Base-by-base conservation (phyloP, 371 early-diverging fungal species). In the Saksenaea oblongispora region DNA sequence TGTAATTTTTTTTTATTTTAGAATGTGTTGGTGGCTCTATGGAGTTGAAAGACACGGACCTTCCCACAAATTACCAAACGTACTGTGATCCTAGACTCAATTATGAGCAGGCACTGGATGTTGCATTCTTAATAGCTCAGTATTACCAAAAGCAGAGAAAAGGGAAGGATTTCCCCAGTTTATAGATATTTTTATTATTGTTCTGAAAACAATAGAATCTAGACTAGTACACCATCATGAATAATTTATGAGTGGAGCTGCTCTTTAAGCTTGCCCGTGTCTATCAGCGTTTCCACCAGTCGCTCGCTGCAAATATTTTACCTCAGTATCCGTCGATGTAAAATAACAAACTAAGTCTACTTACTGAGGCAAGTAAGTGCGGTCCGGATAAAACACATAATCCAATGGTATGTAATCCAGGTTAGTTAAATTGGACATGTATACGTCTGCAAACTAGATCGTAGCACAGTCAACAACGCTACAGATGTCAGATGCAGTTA, bases 1-100 rank as follows among this genome's bases (percentile, higher is more conserved):
- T 3, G 13, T 15, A 17, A 4, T 31, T 10, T 28, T n/a, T n/a
- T n/a, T n/a, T n/a, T 37, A 0, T 41, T 37, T 73, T 85, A 65
- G 98, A 98, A 80, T 95, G 96, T 71, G 86, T 94, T 54, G 98
- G 98, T 59, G 98, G 98, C 8, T 95, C 96, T 8, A 95, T 93
- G 95, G 90, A 97, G 64, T 76, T 97, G 54, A 77, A 74, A 41
- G 93, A 91, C 54, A 72, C 76, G 15, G 95, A 97, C 62, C 76
- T 98, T 18, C 72, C 88, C 54, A 85, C 76, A 31, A 97, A 97
- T 70, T 97, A 98, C 74, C 93, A 93, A 79, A 95, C 96, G 10
- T 92, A 92, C 79, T 98, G 98, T 75, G 98, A 98, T 61, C 90
- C 91, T 35, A 91, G 97, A 22, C 76, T 98, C 35, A 98, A 98